Evolutionary conservation across 257 asterid genomes (phyloP), one percentile per base, ranked within the genome.

Genomic region (Solanum bulbocastanum): DNA sequence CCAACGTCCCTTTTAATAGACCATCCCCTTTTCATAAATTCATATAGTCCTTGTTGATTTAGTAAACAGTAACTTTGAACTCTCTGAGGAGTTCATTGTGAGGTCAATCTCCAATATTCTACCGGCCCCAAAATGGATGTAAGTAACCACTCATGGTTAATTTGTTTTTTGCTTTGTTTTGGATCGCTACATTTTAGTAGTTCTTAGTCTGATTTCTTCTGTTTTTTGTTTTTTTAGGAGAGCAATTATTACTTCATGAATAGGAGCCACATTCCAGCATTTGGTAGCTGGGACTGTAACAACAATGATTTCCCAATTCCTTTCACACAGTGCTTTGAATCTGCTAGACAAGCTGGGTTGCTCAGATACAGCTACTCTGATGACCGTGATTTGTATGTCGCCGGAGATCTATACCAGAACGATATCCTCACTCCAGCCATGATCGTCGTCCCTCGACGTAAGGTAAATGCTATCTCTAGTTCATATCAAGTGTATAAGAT

Each of bases 231-330:
- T 71, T 37, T 75, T 75, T 12, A 86, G 88, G 85, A 56, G 82
- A 71, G 75, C 60, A 30, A 87, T 10, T 85, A 76, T 76, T 76
- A 30, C 83, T 87, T 82, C 7, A 22, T 12, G 52, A 33, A 30
- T 89, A 92, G 94, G 92, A 92, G 94, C 42, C 96, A 92, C 66
- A 94, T 95, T 13, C 98, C 97, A 5, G 97, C 96, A 23, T 95
- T 95, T 88, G 98, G 98, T 62, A 94, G 95, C 95, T 95, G 98
- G 98, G 98, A 95, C 69, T 92, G 94, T 90, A 86, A 92, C 49
- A 86, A 92, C 49, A 89, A 90, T 3, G 94, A 91, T 56, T 73
- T 91, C 58, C 94, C 94, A 0, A 92, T 93, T 68, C 94, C 94
- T 0, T 94, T 94, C 87, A 94, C 98, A 11, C 93, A 94, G 92